A percentile compares a stretch with the other conserved stretches of the same genome.
phyloP scores from a whole-genome alignment of 1,284 basidiomycete genomes.

The Leccinum griseonigrum region DNA sequence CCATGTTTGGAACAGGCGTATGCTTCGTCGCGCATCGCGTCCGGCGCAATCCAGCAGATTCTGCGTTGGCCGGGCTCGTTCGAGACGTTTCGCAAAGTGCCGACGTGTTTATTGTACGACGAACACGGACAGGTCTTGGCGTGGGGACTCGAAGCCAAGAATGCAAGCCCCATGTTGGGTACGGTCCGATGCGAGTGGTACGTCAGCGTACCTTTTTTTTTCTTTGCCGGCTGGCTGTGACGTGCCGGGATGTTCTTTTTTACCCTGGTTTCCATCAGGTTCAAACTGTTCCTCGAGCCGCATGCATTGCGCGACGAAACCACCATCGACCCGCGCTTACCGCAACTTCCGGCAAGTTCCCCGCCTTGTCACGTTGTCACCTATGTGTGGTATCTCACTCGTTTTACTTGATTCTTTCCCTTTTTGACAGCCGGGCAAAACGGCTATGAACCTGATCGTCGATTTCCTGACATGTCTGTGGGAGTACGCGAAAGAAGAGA shows the following conservation, averaged over 20 bases:
- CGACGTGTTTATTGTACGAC: constrained; percentile 76
- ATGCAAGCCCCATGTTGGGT: constrained; percentile 62
- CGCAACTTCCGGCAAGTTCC: constrained; percentile 65
- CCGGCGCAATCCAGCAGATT: constrained; percentile 73
- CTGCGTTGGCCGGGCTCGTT: constrained; percentile 75
- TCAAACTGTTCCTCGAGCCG: constrained; percentile 82
- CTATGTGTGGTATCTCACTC: background rate
- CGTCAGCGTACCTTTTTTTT: background rate
- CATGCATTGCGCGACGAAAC: constrained; percentile 67
- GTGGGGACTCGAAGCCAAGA: constrained; percentile 82
- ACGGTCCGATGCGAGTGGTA: constrained; percentile 71
- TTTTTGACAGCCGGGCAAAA: constrained; percentile 60
- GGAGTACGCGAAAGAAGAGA: constrained; percentile 81
- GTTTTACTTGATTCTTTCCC: background rate
- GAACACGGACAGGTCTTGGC: constrained; percentile 65
- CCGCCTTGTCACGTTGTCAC: background rate
- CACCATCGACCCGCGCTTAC: constrained; percentile 67
- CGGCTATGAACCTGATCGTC: constrained; percentile 69
- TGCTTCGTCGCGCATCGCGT: constrained; percentile 77
- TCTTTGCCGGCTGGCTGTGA: background rate
- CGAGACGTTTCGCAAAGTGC: constrained; percentile 79
- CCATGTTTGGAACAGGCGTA: constrained; percentile 50
- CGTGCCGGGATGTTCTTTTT: background rate
- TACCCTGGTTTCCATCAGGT: constrained; percentile 36
- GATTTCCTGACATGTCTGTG: constrained; percentile 79